Base-by-base conservation (phyloP, 345 rosid genomes). In the Brassica cretica region DNA sequence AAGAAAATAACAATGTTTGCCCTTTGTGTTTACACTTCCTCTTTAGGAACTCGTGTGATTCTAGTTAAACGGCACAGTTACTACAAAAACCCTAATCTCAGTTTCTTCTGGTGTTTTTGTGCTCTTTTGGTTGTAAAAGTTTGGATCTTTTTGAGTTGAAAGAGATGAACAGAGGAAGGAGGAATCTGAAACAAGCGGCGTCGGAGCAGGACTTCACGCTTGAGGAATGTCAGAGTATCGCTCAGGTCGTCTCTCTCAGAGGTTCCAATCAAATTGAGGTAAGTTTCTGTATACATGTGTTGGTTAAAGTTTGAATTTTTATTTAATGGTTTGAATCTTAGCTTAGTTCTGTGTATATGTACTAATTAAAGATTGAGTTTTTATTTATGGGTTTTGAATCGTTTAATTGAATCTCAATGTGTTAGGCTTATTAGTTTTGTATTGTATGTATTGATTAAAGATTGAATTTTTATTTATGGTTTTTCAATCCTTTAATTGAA, bases 241-340 rank as follows among this genome's bases (percentile, higher is more conserved):
- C 84, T 75, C 91, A 88, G 70, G 97, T 91, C 68, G 81, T 92
- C 63, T 92, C 98, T 76, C 90, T 92, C 68, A 82, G 93, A 78
- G 97, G 98, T 58, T 92, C 97, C 83, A 94, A 92, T 84, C 85
- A 88, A 78, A 87, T 92, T 73, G 97, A 92, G 97, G 94, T 93
- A 4, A 14, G 29, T 4, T 46, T 46, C 55, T 46, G 55, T 46
- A 46, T 46, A 2, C 5, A 46, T 49, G 8, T 49, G 1, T n/a
- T 49, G 56, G 15, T 49, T n/a, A n/a, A n/a, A 49, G 56, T 1
- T 49, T 49, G 2, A n/a, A 49, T 66, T 46, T 66, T 1, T 58
- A 1, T 10, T 59, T 49, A 8, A 8, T 51, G 19, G 46, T 62
- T 69, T 73, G 39, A 8, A 11, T 49, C 58, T 5, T 37, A 1